Evolutionary conservation across 768 basidiomycete species (phyloP).

Genomic region (Sporobolomyces roseus): DNA sequence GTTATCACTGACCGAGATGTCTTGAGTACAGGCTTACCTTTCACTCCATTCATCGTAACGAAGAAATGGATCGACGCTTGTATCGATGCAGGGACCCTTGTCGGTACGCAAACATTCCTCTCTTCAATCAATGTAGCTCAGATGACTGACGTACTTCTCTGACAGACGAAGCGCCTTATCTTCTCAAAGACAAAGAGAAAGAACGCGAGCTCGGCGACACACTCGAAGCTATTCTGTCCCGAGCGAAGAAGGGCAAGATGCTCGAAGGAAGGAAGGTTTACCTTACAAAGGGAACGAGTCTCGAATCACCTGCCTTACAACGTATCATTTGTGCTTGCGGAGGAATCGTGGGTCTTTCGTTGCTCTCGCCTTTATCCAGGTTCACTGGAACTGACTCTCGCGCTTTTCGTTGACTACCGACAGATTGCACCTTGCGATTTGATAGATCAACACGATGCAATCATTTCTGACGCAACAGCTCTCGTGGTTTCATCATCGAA

Average conservation of each 20-base stretch:
- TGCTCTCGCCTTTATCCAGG: not conserved
- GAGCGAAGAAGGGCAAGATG: slow-evolving; percentile 62
- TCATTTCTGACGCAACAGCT: slow-evolving; percentile 1
- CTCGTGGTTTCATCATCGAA: slow-evolving; percentile 15
- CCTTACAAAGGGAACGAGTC: slow-evolving; percentile 62
- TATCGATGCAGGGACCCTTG: slow-evolving; percentile 57
- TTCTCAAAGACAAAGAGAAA: slow-evolving; percentile 59
- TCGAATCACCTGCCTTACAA: slow-evolving; percentile 60
- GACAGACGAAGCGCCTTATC: slow-evolving; percentile 63
- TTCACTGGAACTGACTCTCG: too few relatives aligned
- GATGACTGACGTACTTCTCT: too few relatives aligned
- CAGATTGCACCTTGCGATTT: slow-evolving; percentile 12
- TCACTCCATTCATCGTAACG: slow-evolving; percentile 61
- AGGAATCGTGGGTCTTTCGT: slow-evolving; percentile 57
- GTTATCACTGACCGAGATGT: not conserved
- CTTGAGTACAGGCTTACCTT: slow-evolving; percentile 56
- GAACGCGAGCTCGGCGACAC: slow-evolving; percentile 68
- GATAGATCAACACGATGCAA: slow-evolving; percentile 10
- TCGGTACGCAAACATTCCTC: slow-evolving; percentile 59
- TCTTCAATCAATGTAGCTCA: not conserved
- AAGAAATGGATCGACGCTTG: slow-evolving; percentile 67
- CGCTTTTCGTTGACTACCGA: too few relatives aligned
- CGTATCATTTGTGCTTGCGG: slow-evolving; percentile 67
- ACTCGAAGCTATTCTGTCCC: slow-evolving; percentile 59
- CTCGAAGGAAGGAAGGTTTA: slow-evolving; percentile 69